Evolutionary conservation across 805 yeast genomes (phyloP).

Genomic region (Kazachstania taianensis): DNA sequence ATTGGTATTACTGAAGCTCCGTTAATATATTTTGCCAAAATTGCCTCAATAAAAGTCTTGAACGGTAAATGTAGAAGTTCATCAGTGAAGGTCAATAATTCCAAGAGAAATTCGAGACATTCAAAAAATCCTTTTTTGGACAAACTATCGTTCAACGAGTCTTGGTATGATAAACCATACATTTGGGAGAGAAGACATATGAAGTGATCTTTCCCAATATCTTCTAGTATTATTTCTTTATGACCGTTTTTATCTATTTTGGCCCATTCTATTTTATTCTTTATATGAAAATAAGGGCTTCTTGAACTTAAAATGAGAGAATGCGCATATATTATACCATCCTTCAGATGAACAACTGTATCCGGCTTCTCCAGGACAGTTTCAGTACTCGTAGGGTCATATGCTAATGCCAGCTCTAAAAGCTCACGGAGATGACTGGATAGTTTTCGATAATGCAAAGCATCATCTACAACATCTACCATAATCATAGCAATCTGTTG

Average conservation of each 20-base stretch:
- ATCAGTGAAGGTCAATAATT: constrained; percentile 51
- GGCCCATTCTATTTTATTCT: constrained; percentile 49
- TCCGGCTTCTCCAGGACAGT: constrained; percentile 25
- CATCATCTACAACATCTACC: constrained; percentile 13
- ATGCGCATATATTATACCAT: constrained; percentile 38
- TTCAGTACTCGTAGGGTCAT: neutral
- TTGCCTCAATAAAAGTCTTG: constrained; percentile 51
- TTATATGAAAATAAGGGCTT: constrained; percentile 52
- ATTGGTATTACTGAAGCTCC: constrained; percentile 52
- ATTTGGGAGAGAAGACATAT: constrained; percentile 42
- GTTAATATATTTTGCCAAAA: constrained; percentile 43
- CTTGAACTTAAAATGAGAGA: constrained; percentile 45
- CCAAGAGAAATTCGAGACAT: constrained; percentile 33
- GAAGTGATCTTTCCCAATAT: constrained; percentile 34
- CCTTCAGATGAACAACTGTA: constrained; percentile 36
- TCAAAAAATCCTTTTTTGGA: constrained; percentile 6
- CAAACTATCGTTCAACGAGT: constrained; percentile 15
- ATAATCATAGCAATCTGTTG: constrained; percentile 9
- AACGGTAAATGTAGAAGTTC: constrained; percentile 51
- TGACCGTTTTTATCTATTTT: constrained; percentile 4
- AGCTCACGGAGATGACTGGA: constrained; percentile 3
- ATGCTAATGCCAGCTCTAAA: neutral
- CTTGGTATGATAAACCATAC: constrained; percentile 36
- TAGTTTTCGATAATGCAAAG: constrained; percentile 13
- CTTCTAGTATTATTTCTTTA: constrained; percentile 33